phyloP scores from a whole-genome alignment of 129 eudicot genomes.

The Helianthus annuus region HanXRQr2.0-SUNRISE NC_035446.2:12706767-12707266 shows the following conservation, averaged over 20 bases:
- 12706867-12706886: background rate
- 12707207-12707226: too few relatives aligned
- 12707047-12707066: background rate
- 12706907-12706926: background rate
- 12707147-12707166: too few relatives aligned
- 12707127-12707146: too few relatives aligned
- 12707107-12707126: too few relatives aligned
- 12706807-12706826: background rate
- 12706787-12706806: background rate
- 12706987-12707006: background rate
- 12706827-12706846: background rate
- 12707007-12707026: background rate
- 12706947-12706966: background rate
- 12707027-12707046: background rate
- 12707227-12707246: too few relatives aligned
- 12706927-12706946: background rate
- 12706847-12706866: background rate
- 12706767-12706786: background rate
- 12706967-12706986: background rate
- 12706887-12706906: background rate
- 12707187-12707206: too few relatives aligned
- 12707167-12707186: too few relatives aligned
- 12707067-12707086: too few relatives aligned
- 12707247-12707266: too few relatives aligned
- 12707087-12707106: too few relatives aligned